These are phyloP conservation scores for Cylindrotheca closterium DNA, from an alignment of 108 stramenopile genomes.

Conservation along the genomic window DNA sequence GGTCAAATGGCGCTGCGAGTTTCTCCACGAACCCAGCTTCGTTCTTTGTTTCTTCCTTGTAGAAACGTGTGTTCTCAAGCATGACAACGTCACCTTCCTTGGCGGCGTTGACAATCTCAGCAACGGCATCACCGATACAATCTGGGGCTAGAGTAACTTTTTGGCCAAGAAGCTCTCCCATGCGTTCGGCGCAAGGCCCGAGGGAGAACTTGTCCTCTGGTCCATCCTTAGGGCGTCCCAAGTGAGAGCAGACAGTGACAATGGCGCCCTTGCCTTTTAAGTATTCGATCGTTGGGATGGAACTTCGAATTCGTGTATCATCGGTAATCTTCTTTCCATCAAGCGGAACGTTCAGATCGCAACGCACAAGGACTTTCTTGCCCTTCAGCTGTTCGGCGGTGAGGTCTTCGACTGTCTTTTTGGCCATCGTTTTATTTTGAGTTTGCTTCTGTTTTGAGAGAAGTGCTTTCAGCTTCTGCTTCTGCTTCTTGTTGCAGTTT, in stretches of 20 bases:
- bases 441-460: no score
- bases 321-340: slow-evolving; percentile 74
- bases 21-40: slow-evolving; percentile 48
- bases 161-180: slow-evolving; percentile 76
- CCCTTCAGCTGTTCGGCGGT: slow-evolving; percentile 91
- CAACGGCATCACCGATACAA: slow-evolving; percentile 69
- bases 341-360: slow-evolving; percentile 89
- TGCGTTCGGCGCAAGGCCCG: slow-evolving; percentile 34
- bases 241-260: slow-evolving; percentile 59
- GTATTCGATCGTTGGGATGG: slow-evolving; percentile 84
- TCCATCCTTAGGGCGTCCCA: slow-evolving; percentile 79
- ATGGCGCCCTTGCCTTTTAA: slow-evolving; percentile 67
- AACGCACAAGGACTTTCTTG: slow-evolving; percentile 76
- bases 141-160: slow-evolving; percentile 78
- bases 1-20: slow-evolving; percentile 70
- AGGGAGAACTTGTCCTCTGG: slow-evolving; percentile 57
- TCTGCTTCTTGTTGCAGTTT: no score
- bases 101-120: slow-evolving; percentile 25
- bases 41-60: slow-evolving; percentile 86
- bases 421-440: no score
- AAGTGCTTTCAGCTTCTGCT: no score
- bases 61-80: slow-evolving; percentile 96
- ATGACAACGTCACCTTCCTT: slow-evolving; percentile 69
- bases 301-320: slow-evolving; percentile 77
- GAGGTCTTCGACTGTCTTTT: slow-evolving; percentile 94